Evolutionary conservation across 2,329 filamentous ascomycete genomes (phyloP).

Genomic region (Aspergillus arachidicola): DNA sequence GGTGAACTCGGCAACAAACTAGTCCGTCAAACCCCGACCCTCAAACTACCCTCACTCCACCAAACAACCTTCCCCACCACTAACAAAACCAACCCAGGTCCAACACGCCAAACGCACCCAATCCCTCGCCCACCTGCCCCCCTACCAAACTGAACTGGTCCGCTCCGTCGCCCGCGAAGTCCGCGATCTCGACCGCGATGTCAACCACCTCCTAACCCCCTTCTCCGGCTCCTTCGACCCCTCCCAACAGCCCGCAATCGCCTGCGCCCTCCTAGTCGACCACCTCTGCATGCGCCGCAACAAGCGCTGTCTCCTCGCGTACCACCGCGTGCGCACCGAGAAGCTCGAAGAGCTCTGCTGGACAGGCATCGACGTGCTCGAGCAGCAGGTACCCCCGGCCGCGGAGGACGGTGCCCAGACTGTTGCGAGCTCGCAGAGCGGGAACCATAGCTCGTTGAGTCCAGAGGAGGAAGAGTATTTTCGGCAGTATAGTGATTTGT

Average conservation of each 20-base stretch:
- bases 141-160: conserved; percentile 90
- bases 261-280: conserved; percentile 87
- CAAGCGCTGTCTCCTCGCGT: conserved; percentile 92
- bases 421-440: conserved; percentile 50
- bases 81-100: conserved; percentile 54
- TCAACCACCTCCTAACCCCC: conserved; percentile 74
- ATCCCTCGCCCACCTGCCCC: conserved; percentile 79
- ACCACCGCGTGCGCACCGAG: conserved; percentile 86
- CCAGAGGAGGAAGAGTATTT: conserved; percentile 98
- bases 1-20: conserved; percentile 85
- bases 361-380: conserved; percentile 81
- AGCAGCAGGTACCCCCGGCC: conserved; percentile 61
- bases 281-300: conserved; percentile 94
- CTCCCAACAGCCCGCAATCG: conserved; percentile 76
- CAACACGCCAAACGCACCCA: conserved; percentile 95
- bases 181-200: conserved; percentile 87
- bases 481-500: conserved; percentile 82
- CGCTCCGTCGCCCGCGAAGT: conserved; percentile 88
- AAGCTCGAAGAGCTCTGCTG: conserved; percentile 94
- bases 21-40: conserved; percentile 50
- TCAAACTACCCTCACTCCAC: background rate
- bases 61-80: background rate
- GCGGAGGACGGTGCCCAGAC: conserved; percentile 37
- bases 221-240: conserved; percentile 87
- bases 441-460: conserved; percentile 72